Conservation (phyloP, 371 early-diverging fungal species). For the Saksenaea oblongispora region DNA sequence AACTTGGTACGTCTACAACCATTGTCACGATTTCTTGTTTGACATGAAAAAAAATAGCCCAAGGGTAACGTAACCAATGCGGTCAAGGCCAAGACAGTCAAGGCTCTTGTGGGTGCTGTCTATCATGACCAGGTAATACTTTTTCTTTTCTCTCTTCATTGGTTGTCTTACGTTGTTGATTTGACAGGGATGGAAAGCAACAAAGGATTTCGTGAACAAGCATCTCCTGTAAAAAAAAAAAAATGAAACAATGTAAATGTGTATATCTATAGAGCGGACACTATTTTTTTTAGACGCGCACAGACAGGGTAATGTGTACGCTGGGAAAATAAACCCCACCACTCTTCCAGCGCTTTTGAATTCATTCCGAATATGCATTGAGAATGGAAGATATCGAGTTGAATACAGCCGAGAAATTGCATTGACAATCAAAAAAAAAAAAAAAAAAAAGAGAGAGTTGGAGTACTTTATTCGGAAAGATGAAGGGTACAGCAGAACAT, state of each 20-base stretch:
- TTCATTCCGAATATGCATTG: no score
- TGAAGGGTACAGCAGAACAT: no score
- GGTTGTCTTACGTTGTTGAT: not conserved
- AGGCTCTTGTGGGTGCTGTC: conserved; percentile 52
- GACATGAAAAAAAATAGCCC: not conserved
- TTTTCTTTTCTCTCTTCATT: not conserved
- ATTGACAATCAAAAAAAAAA: no score
- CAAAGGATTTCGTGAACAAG: conserved; percentile 26
- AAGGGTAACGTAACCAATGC: conserved; percentile 2
- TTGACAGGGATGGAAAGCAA: conserved; percentile 14
- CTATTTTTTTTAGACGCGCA: not conserved
- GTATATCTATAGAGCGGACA: not conserved
- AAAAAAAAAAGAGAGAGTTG: no score
- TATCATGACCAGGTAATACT: conserved; percentile 47
- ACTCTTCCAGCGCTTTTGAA: not conserved
- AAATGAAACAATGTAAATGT: not conserved
- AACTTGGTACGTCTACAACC: conserved; percentile 26
- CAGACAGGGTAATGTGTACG: not conserved
- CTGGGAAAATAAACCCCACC: not conserved
- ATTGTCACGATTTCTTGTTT: not conserved
- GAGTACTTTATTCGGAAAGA: no score
- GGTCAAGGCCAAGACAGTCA: conserved; percentile 44
- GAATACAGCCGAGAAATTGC: no score
- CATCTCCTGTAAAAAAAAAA: conserved; percentile 10
- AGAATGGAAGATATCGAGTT: no score